A percentile compares a stretch with the other conserved stretches of the same genome.
phyloP scores from a whole-genome alignment of 2,329 filamentous ascomycete species.

The Orbilia blumenaviensis region DNA sequence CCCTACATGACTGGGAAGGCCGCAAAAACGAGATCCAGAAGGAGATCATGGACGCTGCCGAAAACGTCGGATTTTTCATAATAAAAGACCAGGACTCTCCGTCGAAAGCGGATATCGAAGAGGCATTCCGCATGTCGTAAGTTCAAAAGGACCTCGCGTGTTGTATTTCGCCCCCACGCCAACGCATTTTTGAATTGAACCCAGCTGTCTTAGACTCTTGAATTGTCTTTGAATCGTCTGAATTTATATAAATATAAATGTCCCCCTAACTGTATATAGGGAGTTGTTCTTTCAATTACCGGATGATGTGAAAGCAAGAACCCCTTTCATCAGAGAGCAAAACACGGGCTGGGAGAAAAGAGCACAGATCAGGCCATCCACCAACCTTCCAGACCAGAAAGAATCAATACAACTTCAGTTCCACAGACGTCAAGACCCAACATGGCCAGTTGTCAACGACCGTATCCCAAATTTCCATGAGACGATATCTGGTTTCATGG shows the following conservation, averaged over 20 bases:
- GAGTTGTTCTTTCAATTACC: constrained; percentile 68
- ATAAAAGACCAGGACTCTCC: constrained; percentile 68
- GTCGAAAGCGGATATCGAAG: constrained; percentile 63
- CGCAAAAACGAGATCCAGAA: constrained; percentile 67
- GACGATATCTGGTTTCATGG: constrained; percentile 67
- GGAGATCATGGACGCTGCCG: constrained; percentile 67
- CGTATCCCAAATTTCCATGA: constrained; percentile 65
- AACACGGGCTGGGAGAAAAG: constrained; percentile 72
- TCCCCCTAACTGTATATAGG: constrained; percentile 59
- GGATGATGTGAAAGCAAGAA: constrained; percentile 65
- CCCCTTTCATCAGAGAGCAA: constrained; percentile 66
- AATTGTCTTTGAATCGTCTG: constrained; percentile 62
- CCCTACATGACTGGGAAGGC: constrained; percentile 66
- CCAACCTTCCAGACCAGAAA: constrained; percentile 69
- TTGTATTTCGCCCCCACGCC: constrained; percentile 47
- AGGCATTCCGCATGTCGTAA: constrained; percentile 56
- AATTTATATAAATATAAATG: constrained; percentile 52
- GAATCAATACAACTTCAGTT: constrained; percentile 73
- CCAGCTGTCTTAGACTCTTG: neutral
- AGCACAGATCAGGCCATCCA: constrained; percentile 69
- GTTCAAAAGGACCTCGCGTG: constrained; percentile 27
- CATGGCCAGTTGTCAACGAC: constrained; percentile 66
- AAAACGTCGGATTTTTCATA: constrained; percentile 71
- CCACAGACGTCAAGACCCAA: constrained; percentile 66
- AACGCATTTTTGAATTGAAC: constrained; percentile 30